Conservation (phyloP, 2,329 filamentous ascomycete genomes). For the Trichoderma citrinoviride region DNA sequence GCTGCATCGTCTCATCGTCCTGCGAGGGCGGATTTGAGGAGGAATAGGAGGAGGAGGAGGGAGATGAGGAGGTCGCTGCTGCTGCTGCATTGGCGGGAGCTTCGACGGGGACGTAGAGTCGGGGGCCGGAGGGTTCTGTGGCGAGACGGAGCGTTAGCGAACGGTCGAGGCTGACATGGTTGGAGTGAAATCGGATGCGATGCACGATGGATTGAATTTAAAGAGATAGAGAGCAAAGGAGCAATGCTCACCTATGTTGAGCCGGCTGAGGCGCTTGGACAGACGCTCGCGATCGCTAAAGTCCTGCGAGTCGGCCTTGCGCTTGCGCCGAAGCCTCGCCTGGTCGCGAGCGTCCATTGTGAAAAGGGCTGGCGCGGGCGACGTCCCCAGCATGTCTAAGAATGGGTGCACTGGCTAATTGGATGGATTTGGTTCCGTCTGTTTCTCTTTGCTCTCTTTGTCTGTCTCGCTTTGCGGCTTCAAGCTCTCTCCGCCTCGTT, state of each 20-base stretch:
- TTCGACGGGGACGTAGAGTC: slow-evolving; percentile 65
- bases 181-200: neutral
- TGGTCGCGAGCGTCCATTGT: slow-evolving; percentile 8
- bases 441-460: neutral
- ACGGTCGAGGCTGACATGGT: neutral
- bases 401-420: too few relatives aligned
- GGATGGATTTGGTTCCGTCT: too few relatives aligned
- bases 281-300: slow-evolving; percentile 72
- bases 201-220: too few relatives aligned
- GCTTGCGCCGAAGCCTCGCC: slow-evolving; percentile 44
- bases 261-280: slow-evolving; percentile 76
- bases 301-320: slow-evolving; percentile 59
- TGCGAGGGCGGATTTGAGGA: slow-evolving; percentile 22
- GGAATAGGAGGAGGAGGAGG: neutral
- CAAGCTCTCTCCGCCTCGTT: too few relatives aligned
- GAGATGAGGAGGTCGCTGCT: slow-evolving; percentile 2
- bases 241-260: slow-evolving; percentile 67
- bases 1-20: slow-evolving; percentile 66
- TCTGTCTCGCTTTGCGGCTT: neutral
- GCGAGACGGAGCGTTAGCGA: slow-evolving; percentile 19
- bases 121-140: slow-evolving; percentile 60
- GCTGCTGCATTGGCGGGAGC: slow-evolving; percentile 34
- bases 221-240: neutral
- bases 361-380: slow-evolving; percentile 19
- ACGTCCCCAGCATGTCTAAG: slow-evolving; percentile 24